A percentile compares a stretch with the other conserved stretches of the same genome.
phyloP scores from a whole-genome alignment of 2,329 filamentous ascomycete species.

The Diaporthe destruens region DNA sequence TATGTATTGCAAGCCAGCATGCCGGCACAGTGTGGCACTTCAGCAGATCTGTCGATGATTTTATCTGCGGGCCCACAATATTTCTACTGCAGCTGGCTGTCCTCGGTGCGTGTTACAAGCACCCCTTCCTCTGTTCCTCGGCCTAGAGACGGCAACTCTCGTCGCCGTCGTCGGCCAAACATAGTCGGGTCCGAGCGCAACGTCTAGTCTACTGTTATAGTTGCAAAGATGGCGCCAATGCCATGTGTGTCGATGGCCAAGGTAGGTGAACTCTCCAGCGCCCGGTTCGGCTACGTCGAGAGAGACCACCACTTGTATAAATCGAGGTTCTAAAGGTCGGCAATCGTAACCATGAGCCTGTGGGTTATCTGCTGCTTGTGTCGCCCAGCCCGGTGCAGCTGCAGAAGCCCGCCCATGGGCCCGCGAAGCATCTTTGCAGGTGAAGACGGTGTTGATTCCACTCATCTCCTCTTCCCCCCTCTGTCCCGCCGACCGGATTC shows the following conservation, averaged over 20 bases:
- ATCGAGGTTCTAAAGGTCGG: neutral
- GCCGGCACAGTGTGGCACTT: neutral
- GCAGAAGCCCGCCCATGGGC: neutral
- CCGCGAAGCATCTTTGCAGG: neutral
- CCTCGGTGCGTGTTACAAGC: neutral
- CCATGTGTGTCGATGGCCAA: neutral
- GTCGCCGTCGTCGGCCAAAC: neutral
- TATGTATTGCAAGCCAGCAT: neutral
- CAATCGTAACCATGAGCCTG: neutral
- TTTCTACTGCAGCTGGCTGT: neutral
- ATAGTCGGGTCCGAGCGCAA: constrained; percentile 1
- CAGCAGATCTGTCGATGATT: neutral
- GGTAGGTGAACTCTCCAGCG: neutral
- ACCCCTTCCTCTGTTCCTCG: neutral
- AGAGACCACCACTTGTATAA: neutral
- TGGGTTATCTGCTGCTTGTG: neutral
- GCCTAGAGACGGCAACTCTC: neutral
- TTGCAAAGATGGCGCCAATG: neutral
- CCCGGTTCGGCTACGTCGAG: neutral
- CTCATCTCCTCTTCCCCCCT: constrained; percentile 41
- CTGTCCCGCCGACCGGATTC: constrained; percentile 56
- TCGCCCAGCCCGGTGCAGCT: neutral
- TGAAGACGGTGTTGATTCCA: neutral
- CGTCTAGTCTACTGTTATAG: neutral
- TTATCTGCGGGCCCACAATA: neutral